phyloP scores from a whole-genome alignment of 2,329 filamentous ascomycete genomes.

The Orbilia javanica region DNA sequence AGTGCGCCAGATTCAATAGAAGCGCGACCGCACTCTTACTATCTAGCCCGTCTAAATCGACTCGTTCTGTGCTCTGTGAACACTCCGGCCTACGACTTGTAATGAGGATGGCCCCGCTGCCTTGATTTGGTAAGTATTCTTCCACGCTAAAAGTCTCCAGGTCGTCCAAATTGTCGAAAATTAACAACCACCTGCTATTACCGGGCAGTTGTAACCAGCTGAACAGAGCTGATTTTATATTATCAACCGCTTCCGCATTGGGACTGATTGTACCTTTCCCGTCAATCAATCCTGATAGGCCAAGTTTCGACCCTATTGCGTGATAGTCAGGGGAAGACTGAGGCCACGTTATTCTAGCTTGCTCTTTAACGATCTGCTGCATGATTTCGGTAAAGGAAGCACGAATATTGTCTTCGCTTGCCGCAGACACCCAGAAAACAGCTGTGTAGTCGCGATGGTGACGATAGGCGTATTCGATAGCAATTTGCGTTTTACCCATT shows the following conservation, averaged over 20 bases:
- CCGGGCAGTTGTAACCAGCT: not conserved
- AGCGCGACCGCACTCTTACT: constrained; percentile 5
- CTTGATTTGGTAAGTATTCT: constrained; percentile 27
- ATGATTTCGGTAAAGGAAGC: constrained; percentile 21
- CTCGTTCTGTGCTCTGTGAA: constrained; percentile 3
- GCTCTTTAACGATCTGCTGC: constrained; percentile 23
- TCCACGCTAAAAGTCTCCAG: constrained; percentile 27
- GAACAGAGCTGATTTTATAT: not conserved
- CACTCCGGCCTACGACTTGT: constrained; percentile 28
- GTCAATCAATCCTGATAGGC: not conserved
- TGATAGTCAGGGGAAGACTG: constrained; percentile 13
- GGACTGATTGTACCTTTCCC: not conserved
- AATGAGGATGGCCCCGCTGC: constrained; percentile 16
- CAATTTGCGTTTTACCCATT: constrained; percentile 21
- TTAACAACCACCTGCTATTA: constrained; percentile 5
- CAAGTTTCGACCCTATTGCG: not conserved
- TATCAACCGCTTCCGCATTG: not conserved
- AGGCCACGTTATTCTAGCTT: constrained; percentile 13
- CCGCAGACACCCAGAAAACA: constrained; percentile 61
- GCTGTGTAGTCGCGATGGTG: constrained; percentile 58
- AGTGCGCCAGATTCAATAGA: constrained; percentile 2
- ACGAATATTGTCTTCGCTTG: constrained; percentile 26
- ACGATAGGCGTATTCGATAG: constrained; percentile 16
- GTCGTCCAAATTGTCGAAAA: constrained; percentile 32
- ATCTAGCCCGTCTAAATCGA: constrained; percentile 8